Evolutionary conservation across 495 filamentous ascomycete genomes (phyloP), one percentile per base, ranked within the genome.

Genomic region (Sabuloglossum arenarium): DNA sequence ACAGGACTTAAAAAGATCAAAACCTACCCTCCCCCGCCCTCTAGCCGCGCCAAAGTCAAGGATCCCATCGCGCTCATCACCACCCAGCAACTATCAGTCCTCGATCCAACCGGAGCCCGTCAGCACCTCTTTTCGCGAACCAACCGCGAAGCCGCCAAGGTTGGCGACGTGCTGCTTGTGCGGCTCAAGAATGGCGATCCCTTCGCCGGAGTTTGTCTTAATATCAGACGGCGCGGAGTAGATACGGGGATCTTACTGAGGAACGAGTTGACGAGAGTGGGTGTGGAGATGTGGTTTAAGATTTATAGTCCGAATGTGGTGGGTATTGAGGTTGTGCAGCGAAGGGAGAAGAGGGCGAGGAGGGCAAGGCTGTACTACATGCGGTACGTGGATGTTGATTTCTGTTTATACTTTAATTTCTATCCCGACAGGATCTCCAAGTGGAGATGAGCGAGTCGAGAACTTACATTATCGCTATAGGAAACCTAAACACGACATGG

Each of bases 261-360:
- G 27, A 89, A 88, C 62, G 78, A 89, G 60, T 66, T 99, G 55
- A 81, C 80, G 45, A 75, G 82, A 55, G 78, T 91, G 6, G 85
- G 86, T 49, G 88, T 95, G n/a, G 91, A 99, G 78, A 88, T 95
- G 86, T 95, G 86, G 77, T 86, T 82, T 65, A 99, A 97, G 77
- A 72, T 94, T 53, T 97, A 87, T 71, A 82, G 75, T 60, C 88
- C 88, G 58, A 86, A 85, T 66, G 82, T 97, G 52, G 76, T 84
- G 62, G 85, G 85, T 57, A 84, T 99, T 63, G 93, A 99, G 71
- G 81, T 99, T 60, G 85, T 97, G 67, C 83, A 94, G 79, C 75
- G 89, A 54, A 75, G 75, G 55, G 73, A 75, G 68, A 88, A 85
- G 81, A 77, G 86, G 68, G 85, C 86, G 56, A 83, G 91, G 65